A percentile compares a stretch with the other conserved stretches of the same genome.
These are phyloP conservation scores for Xylona heveae DNA, from an alignment of 495 filamentous ascomycete genomes.

Conservation along the genomic window DNA sequence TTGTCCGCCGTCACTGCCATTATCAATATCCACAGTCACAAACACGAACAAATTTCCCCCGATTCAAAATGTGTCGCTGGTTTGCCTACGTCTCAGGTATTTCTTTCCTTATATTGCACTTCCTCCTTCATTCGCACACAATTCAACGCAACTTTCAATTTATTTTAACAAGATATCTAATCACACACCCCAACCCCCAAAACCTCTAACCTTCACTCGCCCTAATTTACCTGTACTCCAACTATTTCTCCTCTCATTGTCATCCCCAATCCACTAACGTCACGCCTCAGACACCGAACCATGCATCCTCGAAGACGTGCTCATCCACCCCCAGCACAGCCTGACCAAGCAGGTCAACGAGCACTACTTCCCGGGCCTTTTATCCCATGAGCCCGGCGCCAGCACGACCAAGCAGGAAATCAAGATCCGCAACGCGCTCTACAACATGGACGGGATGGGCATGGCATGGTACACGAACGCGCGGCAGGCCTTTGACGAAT, in stretches of 20 bases:
- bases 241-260: too few species aligned
- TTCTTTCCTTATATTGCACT: not conserved
- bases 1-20: not conserved
- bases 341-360: constrained; percentile 22
- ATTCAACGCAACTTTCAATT: not conserved
- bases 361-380: constrained; percentile 25
- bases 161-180: not conserved
- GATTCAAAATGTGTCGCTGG: too few species aligned
- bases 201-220: too few species aligned
- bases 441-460: constrained; percentile 27
- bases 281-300: too few species aligned
- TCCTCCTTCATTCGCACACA: not conserved
- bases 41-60: too few species aligned
- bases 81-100: not conserved
- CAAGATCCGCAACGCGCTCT: constrained; percentile 21
- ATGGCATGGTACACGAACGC: constrained; percentile 12
- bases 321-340: too few species aligned
- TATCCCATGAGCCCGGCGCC: constrained; percentile 19
- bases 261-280: too few species aligned
- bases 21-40: too few species aligned
- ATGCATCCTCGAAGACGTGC: too few species aligned
- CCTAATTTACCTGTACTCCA: too few species aligned
- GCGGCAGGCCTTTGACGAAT: constrained; percentile 10
- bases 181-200: not conserved
- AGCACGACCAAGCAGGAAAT: constrained; percentile 15